phyloP scores from a whole-genome alignment of 2,329 filamentous ascomycete species.

The Claviceps spartinae region DNA sequence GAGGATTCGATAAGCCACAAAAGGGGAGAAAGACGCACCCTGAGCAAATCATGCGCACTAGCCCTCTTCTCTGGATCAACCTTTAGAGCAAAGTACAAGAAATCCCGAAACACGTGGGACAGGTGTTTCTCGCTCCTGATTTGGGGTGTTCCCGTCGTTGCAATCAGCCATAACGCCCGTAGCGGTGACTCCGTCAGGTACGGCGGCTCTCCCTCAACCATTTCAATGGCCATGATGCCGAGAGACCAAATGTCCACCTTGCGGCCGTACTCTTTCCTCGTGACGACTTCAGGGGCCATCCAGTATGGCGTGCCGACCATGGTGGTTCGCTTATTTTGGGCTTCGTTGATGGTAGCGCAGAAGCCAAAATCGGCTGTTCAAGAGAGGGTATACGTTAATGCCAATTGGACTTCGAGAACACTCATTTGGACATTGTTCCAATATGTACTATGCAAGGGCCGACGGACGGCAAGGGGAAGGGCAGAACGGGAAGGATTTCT shows the following conservation, averaged over 20 bases:
- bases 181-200: slow-evolving; percentile 93
- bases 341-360: slow-evolving; percentile 95
- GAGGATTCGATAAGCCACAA: too few relatives aligned
- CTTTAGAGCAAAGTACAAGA: slow-evolving; percentile 83
- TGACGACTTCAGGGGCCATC: slow-evolving; percentile 99
- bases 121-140: slow-evolving; percentile 88
- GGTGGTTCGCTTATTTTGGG: slow-evolving; percentile 91
- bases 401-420: not conserved
- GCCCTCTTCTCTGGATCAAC: slow-evolving; percentile 95
- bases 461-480: too few relatives aligned
- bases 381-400: slow-evolving; percentile 11
- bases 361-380: slow-evolving; percentile 88
- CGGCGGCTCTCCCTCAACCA: slow-evolving; percentile 97
- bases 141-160: slow-evolving; percentile 85
- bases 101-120: slow-evolving; percentile 74
- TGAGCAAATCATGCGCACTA: slow-evolving; percentile 82
- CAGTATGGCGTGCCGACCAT: slow-evolving; percentile 99
- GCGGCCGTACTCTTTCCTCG: slow-evolving; percentile 89
- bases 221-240: slow-evolving; percentile 98
- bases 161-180: slow-evolving; percentile 86
- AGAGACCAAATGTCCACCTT: slow-evolving; percentile 99
- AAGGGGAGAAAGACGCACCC: slow-evolving; percentile 44
- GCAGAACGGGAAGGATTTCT: not conserved
- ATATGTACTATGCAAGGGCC: too few relatives aligned
- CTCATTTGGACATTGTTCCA: not conserved